Conservation (phyloP, 129 eudicot genomes). For the Escallonia rubra region DNA sequence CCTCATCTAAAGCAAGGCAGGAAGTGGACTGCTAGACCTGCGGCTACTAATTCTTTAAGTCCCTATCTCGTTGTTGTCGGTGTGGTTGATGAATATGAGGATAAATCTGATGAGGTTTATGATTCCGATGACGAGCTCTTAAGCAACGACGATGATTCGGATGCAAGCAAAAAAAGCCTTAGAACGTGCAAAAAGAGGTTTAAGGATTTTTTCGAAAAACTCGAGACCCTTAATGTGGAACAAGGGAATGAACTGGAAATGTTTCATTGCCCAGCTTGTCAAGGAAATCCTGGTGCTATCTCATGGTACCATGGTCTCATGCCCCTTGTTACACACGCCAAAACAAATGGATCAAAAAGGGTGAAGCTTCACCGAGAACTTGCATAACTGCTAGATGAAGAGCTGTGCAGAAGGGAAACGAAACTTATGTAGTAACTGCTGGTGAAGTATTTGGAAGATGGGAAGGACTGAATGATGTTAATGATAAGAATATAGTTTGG, state of each 20-base stretch:
- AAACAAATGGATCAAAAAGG: slow-evolving; percentile 67
- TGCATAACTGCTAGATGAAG: slow-evolving; percentile 72
- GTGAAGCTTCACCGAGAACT: slow-evolving; percentile 72
- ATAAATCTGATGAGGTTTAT: slow-evolving; percentile 31
- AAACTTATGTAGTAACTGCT: slow-evolving; percentile 40
- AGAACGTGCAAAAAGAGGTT: slow-evolving; percentile 61
- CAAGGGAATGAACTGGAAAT: slow-evolving; percentile 62
- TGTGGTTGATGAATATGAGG: slow-evolving; percentile 27
- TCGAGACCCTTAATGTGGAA: slow-evolving; percentile 48
- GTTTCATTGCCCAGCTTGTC: slow-evolving; percentile 96
- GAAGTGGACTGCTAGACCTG: slow-evolving; percentile 26
- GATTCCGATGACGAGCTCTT: slow-evolving; percentile 57
- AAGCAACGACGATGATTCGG: slow-evolving; percentile 60
- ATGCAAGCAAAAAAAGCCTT: slow-evolving; percentile 61
- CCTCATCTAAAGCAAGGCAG: slow-evolving; percentile 66
- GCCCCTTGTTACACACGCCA: slow-evolving; percentile 66
- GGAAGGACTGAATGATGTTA: slow-evolving; percentile 45
- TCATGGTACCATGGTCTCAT: slow-evolving; percentile 84
- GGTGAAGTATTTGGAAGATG: slow-evolving; percentile 76
- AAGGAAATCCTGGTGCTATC: slow-evolving; percentile 87
- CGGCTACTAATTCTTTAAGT: background rate
- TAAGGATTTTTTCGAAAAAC: slow-evolving; percentile 36
- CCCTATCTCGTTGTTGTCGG: background rate
- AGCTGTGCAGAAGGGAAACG: slow-evolving; percentile 64
- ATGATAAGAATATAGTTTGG: slow-evolving; percentile 70